These are phyloP conservation scores for Pleurotus ostreatus DNA, from an alignment of 768 basidiomycete genomes.

Conservation along the genomic window DNA sequence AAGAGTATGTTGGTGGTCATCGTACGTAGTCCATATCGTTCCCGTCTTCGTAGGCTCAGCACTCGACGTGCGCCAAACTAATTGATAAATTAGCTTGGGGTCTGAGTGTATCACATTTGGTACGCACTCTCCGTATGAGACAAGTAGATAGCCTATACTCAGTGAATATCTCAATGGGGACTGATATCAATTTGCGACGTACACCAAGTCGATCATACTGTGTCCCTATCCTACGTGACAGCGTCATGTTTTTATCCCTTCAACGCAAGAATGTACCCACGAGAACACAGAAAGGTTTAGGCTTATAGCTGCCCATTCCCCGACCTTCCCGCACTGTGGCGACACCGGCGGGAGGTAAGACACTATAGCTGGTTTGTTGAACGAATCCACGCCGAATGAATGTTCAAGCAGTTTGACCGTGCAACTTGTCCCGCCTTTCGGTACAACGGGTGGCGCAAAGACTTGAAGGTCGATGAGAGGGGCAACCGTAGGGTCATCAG, in stretches of 20 bases:
- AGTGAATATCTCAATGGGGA: conserved; percentile 10
- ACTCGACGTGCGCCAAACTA: conserved; percentile 66
- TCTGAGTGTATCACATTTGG: not conserved
- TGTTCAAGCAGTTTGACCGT: conserved; percentile 21
- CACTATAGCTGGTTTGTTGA: conserved; percentile 21
- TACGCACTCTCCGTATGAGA: conserved; percentile 53
- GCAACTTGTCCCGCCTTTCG: conserved; percentile 20
- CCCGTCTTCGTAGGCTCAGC: conserved; percentile 56
- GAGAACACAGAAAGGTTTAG: conserved; percentile 57
- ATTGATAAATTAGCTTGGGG: not conserved
- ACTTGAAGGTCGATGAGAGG: conserved; percentile 27
- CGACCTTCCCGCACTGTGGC: conserved; percentile 42
- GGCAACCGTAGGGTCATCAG: conserved; percentile 22
- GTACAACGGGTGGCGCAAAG: conserved; percentile 24
- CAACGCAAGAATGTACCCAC: conserved; percentile 11
- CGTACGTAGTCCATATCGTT: conserved; percentile 58
- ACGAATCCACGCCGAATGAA: conserved; percentile 27
- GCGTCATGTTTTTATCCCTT: not conserved
- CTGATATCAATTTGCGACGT: conserved; percentile 10
- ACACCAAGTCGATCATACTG: conserved; percentile 54
- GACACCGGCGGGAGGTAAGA: conserved; percentile 44
- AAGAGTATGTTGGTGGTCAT: conserved; percentile 12
- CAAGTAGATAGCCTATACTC: conserved; percentile 40
- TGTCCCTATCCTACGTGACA: conserved; percentile 37
- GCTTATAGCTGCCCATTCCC: conserved; percentile 56